phyloP scores from a whole-genome alignment of 331 rosid species.

The Cydonia oblonga region DNA sequence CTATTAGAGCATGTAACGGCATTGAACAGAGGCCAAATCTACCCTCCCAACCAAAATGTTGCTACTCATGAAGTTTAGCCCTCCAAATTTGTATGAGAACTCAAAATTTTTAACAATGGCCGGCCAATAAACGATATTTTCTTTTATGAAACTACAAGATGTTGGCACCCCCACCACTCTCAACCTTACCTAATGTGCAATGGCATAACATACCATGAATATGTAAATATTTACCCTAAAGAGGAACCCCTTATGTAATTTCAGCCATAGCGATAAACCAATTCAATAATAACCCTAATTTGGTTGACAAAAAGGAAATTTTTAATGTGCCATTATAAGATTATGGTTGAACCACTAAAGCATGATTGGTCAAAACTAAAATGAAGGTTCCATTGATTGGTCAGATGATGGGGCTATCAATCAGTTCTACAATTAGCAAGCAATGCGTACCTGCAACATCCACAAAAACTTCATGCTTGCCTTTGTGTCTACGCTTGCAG shows the following conservation, averaged over 20 bases:
- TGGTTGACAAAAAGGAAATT: no score
- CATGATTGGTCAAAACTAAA: neutral
- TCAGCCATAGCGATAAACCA: neutral
- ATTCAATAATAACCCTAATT: neutral
- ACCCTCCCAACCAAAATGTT: neutral
- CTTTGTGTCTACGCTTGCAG: constrained; percentile 44
- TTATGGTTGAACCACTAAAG: neutral
- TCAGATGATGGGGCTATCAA: neutral
- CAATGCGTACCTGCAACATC: constrained; percentile 76
- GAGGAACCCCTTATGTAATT: neutral
- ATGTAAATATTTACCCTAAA: neutral
- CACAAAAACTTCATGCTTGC: constrained; percentile 62
- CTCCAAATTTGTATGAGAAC: neutral
- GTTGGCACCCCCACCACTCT: neutral
- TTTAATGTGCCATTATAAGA: no score
- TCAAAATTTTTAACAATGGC: neutral
- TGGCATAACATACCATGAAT: neutral
- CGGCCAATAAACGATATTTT: neutral
- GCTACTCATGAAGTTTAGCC: neutral
- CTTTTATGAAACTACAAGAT: neutral
- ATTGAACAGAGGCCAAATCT: neutral
- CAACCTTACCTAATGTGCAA: neutral
- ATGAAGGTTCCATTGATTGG: neutral
- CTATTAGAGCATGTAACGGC: neutral
- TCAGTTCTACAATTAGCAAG: constrained; percentile 10